Evolutionary conservation across 2,329 filamentous ascomycete genomes (phyloP), one percentile per base, ranked within the genome.

Genomic region (Trichoderma koningii): DNA sequence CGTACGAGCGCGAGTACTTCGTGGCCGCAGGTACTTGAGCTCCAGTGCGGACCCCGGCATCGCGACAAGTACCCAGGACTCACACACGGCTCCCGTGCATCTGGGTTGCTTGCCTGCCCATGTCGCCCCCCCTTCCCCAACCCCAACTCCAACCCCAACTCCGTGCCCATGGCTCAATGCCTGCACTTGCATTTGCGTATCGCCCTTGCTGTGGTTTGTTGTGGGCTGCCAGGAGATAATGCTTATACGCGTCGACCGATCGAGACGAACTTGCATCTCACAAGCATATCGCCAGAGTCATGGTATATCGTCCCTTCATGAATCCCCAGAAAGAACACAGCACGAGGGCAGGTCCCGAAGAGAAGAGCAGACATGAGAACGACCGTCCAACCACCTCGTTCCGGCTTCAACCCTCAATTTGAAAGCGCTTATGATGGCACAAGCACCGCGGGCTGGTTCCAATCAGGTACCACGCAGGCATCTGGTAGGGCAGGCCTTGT

Each of bases 401-500:
- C 59, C 34, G 59, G 59, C 41, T 26, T 38, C n/a, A 62, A 53
- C 53, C 52, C 38, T 55, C 59, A 41, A 41, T 34, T n/a, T 50
- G n/a, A 62, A 52, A 45, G 55, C 59, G 59, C 48, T 44, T 62
- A 62, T 61, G 42, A 9, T 52, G 34, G 57, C 57, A 61, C 57
- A 61, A 38, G 57, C 19, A 41, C 47, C 47, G 52, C 17, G 57
- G 51, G 23, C 30, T 50, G 34, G 57, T 61, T 52, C 56, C 56
- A 52, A 51, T 62, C 48, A 62, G 50, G 59, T 45, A 62, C 59
- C 48, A 12, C 48, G 34, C n/a, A 53, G 56, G 50, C 59, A 62
- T 45, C 59, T 38, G 41, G 59, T 62, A 62, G 59, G 59, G 59
- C 59, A 55, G 59, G 59, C 48, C 59, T 55, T 62, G 50, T 34